Percentiles rank a stretch among this genome's conserved stretches.
These are phyloP conservation scores for Leccinum subrobustum DNA, from an alignment of 1,284 basidiomycete genomes.

Conservation along the genomic window DNA sequence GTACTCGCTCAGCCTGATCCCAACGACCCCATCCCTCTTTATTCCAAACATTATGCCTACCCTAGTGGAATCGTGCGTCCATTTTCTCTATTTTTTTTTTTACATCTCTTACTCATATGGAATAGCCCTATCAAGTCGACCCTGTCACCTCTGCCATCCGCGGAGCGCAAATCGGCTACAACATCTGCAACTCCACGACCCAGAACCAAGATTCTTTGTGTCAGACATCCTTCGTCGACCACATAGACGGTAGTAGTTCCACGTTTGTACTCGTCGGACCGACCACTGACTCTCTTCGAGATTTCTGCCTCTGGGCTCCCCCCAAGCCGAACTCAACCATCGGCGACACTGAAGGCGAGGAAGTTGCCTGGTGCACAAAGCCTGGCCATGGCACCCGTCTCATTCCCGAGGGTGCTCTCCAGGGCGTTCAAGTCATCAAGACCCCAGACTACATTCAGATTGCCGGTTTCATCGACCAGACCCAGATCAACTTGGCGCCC, in stretches of 20 bases:
- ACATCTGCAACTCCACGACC: slow-evolving; percentile 70
- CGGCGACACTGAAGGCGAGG: slow-evolving; percentile 63
- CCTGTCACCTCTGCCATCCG: slow-evolving; percentile 47
- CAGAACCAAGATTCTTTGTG: slow-evolving; percentile 58
- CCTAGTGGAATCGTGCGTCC: slow-evolving; percentile 47
- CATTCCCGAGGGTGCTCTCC: slow-evolving; percentile 38
- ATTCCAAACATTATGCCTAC: slow-evolving; percentile 50
- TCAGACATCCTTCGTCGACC: slow-evolving; percentile 60
- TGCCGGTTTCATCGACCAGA: slow-evolving; percentile 63
- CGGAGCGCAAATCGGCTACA: slow-evolving; percentile 63
- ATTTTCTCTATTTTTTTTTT: not conserved
- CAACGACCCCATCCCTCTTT: slow-evolving; percentile 46
- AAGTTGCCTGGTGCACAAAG: slow-evolving; percentile 66
- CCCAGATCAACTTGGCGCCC: slow-evolving; percentile 48
- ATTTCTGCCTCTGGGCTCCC: slow-evolving; percentile 59
- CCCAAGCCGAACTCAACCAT: slow-evolving; percentile 45
- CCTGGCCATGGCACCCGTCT: slow-evolving; percentile 41
- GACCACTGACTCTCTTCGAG: slow-evolving; percentile 25
- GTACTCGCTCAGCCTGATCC: slow-evolving; percentile 39
- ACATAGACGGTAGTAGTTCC: slow-evolving; percentile 43
- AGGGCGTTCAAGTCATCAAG: slow-evolving; percentile 39
- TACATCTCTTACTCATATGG: slow-evolving; percentile 1
- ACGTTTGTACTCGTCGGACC: not conserved
- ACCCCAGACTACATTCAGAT: slow-evolving; percentile 53
- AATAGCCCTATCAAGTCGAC: slow-evolving; percentile 59